Conservation (phyloP, 1,284 basidiomycete genomes). For the Trichosporon coremiiforme region DNA sequence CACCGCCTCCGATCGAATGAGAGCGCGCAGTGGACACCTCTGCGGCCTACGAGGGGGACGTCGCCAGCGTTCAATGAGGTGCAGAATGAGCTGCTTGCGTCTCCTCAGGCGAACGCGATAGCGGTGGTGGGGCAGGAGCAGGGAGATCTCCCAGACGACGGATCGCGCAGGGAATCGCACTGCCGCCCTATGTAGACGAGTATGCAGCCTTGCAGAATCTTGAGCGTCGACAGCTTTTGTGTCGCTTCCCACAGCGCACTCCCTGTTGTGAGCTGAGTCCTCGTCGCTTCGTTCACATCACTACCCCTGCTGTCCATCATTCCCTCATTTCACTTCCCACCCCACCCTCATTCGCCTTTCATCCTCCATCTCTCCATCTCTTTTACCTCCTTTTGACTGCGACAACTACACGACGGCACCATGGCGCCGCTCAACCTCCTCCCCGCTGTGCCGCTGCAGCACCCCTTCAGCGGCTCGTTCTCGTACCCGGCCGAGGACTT, state of each 20-base stretch:
- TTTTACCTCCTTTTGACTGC: no score
- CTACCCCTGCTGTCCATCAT: background rate
- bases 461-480: slow-evolving; percentile 8
- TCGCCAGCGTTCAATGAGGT: no score
- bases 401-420: no score
- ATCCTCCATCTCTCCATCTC: background rate
- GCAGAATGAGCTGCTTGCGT: no score
- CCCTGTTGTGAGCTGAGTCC: background rate
- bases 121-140: no score
- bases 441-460: background rate
- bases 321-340: no score
- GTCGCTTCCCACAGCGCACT: background rate
- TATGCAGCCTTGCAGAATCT: background rate
- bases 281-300: no score
- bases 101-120: no score
- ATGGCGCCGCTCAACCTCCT: slow-evolving; percentile 13
- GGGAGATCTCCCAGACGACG: no score
- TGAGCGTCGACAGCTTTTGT: background rate
- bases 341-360: background rate
- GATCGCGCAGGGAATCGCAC: background rate
- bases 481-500: slow-evolving; percentile 7
- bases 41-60: no score
- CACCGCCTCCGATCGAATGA: background rate
- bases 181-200: background rate
- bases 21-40: background rate